Conservation (phyloP, 495 filamentous ascomycete genomes). For the Hypoxylon lienhwacheense region DNA sequence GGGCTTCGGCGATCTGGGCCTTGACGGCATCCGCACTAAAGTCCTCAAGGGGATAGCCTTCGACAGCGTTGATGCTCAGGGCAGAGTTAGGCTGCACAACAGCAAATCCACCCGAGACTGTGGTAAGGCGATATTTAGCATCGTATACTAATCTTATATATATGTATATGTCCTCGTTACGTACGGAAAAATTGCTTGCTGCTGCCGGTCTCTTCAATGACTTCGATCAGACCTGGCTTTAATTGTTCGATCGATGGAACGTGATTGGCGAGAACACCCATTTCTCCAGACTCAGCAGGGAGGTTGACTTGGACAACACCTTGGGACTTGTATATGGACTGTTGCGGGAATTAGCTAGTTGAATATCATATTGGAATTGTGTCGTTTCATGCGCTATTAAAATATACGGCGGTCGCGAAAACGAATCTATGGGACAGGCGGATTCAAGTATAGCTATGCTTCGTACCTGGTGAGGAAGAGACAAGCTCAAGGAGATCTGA, state of each 20-base stretch:
- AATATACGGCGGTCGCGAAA: not conserved
- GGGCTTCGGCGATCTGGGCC: slow-evolving; percentile 85
- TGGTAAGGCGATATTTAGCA: slow-evolving; percentile 24
- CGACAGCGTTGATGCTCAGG: slow-evolving; percentile 96
- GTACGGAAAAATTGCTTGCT: slow-evolving; percentile 99
- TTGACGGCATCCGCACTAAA: slow-evolving; percentile 85
- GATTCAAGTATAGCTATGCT: not conserved
- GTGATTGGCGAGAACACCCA: slow-evolving; percentile 99
- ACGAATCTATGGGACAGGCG: not conserved
- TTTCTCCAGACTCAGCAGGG: slow-evolving; percentile 95
- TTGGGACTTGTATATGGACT: slow-evolving; percentile 64
- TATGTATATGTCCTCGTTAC: slow-evolving; percentile 46
- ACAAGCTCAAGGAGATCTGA: slow-evolving; percentile 97
- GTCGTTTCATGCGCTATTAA: slow-evolving; percentile 13
- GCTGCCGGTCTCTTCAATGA: slow-evolving; percentile 86
- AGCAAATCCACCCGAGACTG: slow-evolving; percentile 96
- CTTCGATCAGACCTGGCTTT: slow-evolving; percentile 91
- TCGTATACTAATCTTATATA: slow-evolving; percentile 8
- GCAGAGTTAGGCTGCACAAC: slow-evolving; percentile 93
- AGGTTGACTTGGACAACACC: slow-evolving; percentile 94
- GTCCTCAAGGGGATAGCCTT: slow-evolving; percentile 91
- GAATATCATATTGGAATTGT: slow-evolving; percentile 4
- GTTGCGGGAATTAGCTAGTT: slow-evolving; percentile 51
- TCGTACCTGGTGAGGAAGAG: slow-evolving; percentile 96
- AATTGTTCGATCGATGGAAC: slow-evolving; percentile 99